Percentiles rank a stretch among this genome's conserved stretches.
Evolutionary conservation across 192 early-diverging fungal genomes (phyloP).

Genomic region (Geranomyces michiganensis): DNA sequence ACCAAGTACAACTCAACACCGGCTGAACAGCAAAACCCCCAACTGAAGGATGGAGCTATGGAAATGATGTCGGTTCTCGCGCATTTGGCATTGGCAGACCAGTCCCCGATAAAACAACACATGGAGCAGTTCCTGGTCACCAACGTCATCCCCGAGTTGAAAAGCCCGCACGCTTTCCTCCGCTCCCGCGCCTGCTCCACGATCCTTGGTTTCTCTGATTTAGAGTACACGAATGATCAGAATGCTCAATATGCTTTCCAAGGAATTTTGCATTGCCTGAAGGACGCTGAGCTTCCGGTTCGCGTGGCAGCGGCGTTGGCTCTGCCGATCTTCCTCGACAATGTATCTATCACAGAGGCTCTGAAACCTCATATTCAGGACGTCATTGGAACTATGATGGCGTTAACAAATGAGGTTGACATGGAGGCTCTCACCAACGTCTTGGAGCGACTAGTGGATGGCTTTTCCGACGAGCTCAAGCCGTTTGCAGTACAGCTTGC

Average conservation of each 20-base stretch:
- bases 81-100: slow-evolving; percentile 63
- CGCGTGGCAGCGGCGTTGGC: slow-evolving; percentile 84
- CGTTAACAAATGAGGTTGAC: slow-evolving; percentile 91
- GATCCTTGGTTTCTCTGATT: slow-evolving; percentile 39
- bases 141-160: slow-evolving; percentile 91
- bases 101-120: slow-evolving; percentile 70
- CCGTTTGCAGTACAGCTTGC: slow-evolving; percentile 93
- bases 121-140: slow-evolving; percentile 83
- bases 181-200: slow-evolving; percentile 69
- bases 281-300: slow-evolving; percentile 84
- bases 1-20: slow-evolving; percentile 68
- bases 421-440: slow-evolving; percentile 84
- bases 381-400: slow-evolving; percentile 80
- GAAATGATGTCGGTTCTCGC: slow-evolving; percentile 82
- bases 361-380: slow-evolving; percentile 79
- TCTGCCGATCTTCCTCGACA: slow-evolving; percentile 75
- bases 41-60: slow-evolving; percentile 88
- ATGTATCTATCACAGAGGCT: slow-evolving; percentile 70
- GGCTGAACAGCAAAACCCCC: slow-evolving; percentile 69
- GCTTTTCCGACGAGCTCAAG: slow-evolving; percentile 85
- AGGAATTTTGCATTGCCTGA: slow-evolving; percentile 53
- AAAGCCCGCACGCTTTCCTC: slow-evolving; percentile 78
- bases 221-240: slow-evolving; percentile 38
- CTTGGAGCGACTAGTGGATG: slow-evolving; percentile 90
- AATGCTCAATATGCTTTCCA: slow-evolving; percentile 42